These are phyloP conservation scores for Psidium guajava DNA, from an alignment of 345 rosid genomes.

Conservation along the genomic window DNA sequence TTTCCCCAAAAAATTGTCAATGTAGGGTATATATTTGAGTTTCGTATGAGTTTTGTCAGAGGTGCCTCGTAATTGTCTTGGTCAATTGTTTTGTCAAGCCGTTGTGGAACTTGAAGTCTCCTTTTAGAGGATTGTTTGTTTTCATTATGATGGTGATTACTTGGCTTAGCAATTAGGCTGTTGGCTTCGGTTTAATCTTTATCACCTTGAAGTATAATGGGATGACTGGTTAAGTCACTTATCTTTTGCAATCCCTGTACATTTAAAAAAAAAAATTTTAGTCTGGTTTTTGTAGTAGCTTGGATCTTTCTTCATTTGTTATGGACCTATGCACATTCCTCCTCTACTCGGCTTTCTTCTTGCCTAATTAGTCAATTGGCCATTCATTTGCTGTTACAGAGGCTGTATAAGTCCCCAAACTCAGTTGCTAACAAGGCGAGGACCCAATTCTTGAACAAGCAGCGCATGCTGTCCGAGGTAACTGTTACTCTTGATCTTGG, in stretches of 20 bases:
- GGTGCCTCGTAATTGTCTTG: not conserved
- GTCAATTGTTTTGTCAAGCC: not conserved
- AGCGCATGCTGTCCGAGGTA: conserved; percentile 76
- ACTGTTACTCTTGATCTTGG: not conserved
- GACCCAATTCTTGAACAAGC: conserved; percentile 73
- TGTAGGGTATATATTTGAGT: not conserved
- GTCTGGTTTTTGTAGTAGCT: not conserved
- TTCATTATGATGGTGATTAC: not conserved
- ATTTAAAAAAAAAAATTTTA: not conserved
- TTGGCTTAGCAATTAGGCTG: not conserved
- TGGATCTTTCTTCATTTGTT: not conserved
- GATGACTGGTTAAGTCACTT: not conserved
- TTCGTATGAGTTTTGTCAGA: not conserved
- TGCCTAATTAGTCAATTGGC: not conserved
- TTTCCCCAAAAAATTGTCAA: not conserved
- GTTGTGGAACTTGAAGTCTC: not conserved
- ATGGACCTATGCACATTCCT: not conserved
- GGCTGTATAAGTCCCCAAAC: conserved; percentile 70
- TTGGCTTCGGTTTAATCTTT: not conserved
- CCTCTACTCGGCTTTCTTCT: not conserved
- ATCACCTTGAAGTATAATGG: not conserved
- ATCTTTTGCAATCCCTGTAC: not conserved
- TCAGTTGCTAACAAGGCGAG: conserved; percentile 72
- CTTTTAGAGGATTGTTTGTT: not conserved
- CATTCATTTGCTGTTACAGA: conserved; percentile 28